Base-by-base conservation (phyloP, 805 yeast species). In the Candida patagonica region DNA sequence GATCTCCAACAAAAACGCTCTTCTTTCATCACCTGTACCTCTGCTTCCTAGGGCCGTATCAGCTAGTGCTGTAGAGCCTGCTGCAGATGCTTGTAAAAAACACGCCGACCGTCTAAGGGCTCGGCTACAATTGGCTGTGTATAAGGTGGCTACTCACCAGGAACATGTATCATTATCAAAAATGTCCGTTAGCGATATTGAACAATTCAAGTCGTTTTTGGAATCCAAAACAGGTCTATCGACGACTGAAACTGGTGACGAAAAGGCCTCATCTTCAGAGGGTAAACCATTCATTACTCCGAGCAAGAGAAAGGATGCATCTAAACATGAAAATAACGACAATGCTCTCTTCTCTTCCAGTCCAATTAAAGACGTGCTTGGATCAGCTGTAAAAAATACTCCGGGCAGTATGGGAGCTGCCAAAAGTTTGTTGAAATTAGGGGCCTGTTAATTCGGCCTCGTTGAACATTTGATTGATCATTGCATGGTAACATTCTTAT, bases 111-210 rank as follows among this genome's bases (percentile, higher is more conserved):
- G 50, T 6, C 54, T 60, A 17, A 49, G 53, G 12, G 41, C 51
- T 35, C 48, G 64, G 4, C 55, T 60, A 5, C 47, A 48, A 16
- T 48, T 60, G 25, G 65, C 65, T 17, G 49, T 57, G 45, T 60
- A 54, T 44, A 61, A 61, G 33, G 60, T 60, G 33, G 42, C 41
- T 15, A 56, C 59, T 16, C 49, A 59, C 40, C 63, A 61, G 43
- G 44, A 48, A n/a, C 26, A 41, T 12, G 42, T 53, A 6, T 53
- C 65, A 9, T 40, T 60, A 37, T 17, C 45, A 9, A 48, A 57
- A 16, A 44, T 58, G 22, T 43, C 54, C 5, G 20, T 26, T 15
- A 44, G 46, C 7, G 35, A 31, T 20, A 9, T 20, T 10, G 35
- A 31, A 16, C 12, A 33, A n/a, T 20, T 33, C 12, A 20, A 33